Conservation (phyloP, 495 filamentous ascomycete genomes). For the Neurospora hispaniola region DNA sequence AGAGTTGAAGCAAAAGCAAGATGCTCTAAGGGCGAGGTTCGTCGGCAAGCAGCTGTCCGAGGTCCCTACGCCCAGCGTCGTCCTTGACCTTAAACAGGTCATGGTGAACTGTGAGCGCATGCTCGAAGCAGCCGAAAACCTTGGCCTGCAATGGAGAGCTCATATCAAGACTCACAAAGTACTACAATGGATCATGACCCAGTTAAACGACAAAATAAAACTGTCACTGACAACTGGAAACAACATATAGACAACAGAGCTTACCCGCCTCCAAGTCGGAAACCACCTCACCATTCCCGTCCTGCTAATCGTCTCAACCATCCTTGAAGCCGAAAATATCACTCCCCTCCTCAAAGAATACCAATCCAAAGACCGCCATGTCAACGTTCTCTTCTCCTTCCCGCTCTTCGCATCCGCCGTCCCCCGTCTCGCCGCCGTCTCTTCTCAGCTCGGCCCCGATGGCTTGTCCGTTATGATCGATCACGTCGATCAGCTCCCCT, state of each 20-base stretch:
- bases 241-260: conserved; percentile 43
- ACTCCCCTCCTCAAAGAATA: conserved; percentile 51
- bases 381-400: conserved; percentile 69
- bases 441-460: conserved; percentile 35
- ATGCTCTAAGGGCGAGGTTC: conserved; percentile 37
- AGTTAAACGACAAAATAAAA: neutral
- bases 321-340: conserved; percentile 64
- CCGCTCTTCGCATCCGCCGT: conserved; percentile 56
- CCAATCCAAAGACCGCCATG: conserved; percentile 33
- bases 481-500: conserved; percentile 49
- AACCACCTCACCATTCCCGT: conserved; percentile 36
- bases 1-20: conserved; percentile 13
- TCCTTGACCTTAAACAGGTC: conserved; percentile 61
- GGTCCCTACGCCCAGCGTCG: conserved; percentile 53
- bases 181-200: conserved; percentile 18
- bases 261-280: conserved; percentile 66
- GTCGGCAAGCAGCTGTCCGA: conserved; percentile 51
- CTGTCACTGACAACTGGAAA: neutral
- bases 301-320: conserved; percentile 67
- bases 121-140: conserved; percentile 47
- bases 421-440: conserved; percentile 44
- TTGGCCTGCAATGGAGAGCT: conserved; percentile 61
- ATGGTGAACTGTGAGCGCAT: conserved; percentile 62
- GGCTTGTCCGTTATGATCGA: conserved; percentile 63
- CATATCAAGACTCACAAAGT: conserved; percentile 89